Base-by-base conservation (phyloP, 495 filamentous ascomycete genomes). In the Lineolata rhizophorae region DNA sequence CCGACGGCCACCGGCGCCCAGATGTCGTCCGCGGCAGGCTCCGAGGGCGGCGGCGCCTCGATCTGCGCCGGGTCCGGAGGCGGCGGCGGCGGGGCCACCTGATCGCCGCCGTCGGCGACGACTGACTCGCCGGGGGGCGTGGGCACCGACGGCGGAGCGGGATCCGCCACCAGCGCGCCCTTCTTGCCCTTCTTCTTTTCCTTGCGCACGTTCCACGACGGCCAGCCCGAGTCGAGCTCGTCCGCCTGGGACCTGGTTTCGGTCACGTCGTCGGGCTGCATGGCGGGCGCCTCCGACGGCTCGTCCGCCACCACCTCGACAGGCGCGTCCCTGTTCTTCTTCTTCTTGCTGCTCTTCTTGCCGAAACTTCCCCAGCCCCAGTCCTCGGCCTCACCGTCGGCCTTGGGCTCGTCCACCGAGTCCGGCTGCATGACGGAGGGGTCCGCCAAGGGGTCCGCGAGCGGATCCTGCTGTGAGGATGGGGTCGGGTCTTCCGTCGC, bases 111-210 rank as follows among this genome's bases (percentile, higher is more conserved):
- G 12, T 25, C 22, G 12, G 22, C 22, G 8, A 8, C 22, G 22
- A 25, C 12, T 8, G 22, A 8, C n/a, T n/a, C 22, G 8, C 22
- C 41, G 22, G 51, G 49, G 12, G 46, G 48, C 3, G 50, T 47
- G 9, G 48, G 46, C 0, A 44, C 49, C 8, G 49, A 32, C 14
- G 51, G 48, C 3, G 45, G 34, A 16, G 22, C 14, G 8, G 35
- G 31, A 20, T 38, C 42, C 10, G 8, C 8, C 8, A 48, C 19
- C 3, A 45, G 8, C 2, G 36, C 40, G 16, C 45, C 44, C 37
- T 51, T 53, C 27, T 39, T 44, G 12, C 37, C 46, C 38, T 52
- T 55, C 36, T 45, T 42, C 29, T 44, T 44, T n/a, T n/a, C n/a
- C n/a, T n/a, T n/a, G n/a, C n/a, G n/a, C n/a, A n/a, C n/a, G 18